phyloP scores from a whole-genome alignment of 2,329 filamentous ascomycete species.

The Calonectria pseudoturangicola region DNA sequence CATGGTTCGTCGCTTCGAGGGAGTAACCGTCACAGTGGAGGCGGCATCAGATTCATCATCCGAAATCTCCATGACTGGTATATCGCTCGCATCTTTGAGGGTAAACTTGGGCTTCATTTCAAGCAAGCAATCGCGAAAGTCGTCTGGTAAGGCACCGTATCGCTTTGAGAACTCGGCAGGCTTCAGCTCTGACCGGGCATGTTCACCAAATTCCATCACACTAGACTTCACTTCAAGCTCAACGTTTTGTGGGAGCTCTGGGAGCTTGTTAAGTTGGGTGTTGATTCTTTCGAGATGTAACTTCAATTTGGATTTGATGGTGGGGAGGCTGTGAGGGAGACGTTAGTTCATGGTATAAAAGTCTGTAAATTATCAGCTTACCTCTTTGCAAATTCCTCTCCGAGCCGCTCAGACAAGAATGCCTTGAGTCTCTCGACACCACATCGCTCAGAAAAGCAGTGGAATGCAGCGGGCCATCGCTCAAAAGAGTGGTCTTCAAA shows the following conservation, averaged over 20 bases:
- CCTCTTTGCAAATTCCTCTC: conserved; percentile 72
- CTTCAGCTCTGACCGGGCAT: conserved; percentile 69
- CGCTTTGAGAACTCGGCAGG: conserved; percentile 64
- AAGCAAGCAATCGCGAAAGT: conserved; percentile 70
- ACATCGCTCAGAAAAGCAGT: conserved; percentile 67
- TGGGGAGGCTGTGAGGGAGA: conserved; percentile 64
- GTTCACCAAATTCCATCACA: conserved; percentile 73
- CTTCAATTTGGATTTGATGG: conserved; percentile 72
- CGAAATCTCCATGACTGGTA: conserved; percentile 61
- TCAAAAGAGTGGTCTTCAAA: conserved; percentile 65
- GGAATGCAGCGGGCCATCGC: conserved; percentile 70
- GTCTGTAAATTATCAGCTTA: conserved; percentile 53
- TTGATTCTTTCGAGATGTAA: conserved; percentile 71
- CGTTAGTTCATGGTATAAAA: conserved; percentile 43
- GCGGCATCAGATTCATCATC: conserved; percentile 63
- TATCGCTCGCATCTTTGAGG: conserved; percentile 62
- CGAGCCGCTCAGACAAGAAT: conserved; percentile 72
- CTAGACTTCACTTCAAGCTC: conserved; percentile 78
- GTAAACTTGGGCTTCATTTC: conserved; percentile 68
- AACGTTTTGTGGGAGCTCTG: conserved; percentile 81
- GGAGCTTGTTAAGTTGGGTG: conserved; percentile 73
- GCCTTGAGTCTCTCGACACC: conserved; percentile 72
- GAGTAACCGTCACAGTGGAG: conserved; percentile 51
- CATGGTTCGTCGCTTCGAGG: conserved; percentile 57
- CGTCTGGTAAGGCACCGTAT: conserved; percentile 68